Evolutionary conservation across 208 protist species (phyloP), one percentile per base, ranked within the genome.

Genomic region (Leishmania guyanensis): DNA sequence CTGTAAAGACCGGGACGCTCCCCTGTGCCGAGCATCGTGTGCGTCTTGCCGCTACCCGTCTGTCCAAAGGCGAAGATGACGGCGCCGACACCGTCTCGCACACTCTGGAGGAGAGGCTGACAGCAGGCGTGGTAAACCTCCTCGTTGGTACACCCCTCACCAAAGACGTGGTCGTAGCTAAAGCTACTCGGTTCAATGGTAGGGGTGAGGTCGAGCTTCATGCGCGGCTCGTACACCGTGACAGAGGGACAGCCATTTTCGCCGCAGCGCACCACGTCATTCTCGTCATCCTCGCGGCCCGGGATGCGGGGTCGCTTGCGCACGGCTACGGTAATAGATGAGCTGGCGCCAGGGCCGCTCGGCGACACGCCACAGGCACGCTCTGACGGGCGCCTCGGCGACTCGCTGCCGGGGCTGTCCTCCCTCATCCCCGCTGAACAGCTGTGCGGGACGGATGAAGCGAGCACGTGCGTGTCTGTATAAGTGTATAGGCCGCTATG

Each of bases 41-140:
- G 90, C 73, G 88, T 98, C 89, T 99, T 99, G 48, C 98, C 98
- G 64, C 94, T 97, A 62, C 97, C 97, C 16, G 98, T 99, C 84
- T 99, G 98, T 8, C 98, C 98, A 92, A 98, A 99, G 29, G 98
- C 97, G 80, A 99, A 99, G 39, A 96, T 77, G 50, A 94, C 88
- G 14, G 89, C 92, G n/a, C 90, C 83, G 26, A 87, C 88, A 50
- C 94, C 93, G n/a, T 87, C 77, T 43, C 87, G 84, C 62, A 95
- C 90, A 69, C 75, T 87, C 64, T 92, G 65, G 70, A 97, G 78
- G 65, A 97, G 84, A 36, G 90, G 91, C 76, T 88, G 86, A 43
- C 92, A 94, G 56, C 89, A 92, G n/a, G 77, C 82, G 36, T 81
- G 68, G 84, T 96, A 97, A 9, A 97, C 89, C 14, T 90, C 87